These are phyloP conservation scores for Hamamelis virginiana DNA, from an alignment of 164 flowering plant species.

Conservation along the genomic window DNA sequence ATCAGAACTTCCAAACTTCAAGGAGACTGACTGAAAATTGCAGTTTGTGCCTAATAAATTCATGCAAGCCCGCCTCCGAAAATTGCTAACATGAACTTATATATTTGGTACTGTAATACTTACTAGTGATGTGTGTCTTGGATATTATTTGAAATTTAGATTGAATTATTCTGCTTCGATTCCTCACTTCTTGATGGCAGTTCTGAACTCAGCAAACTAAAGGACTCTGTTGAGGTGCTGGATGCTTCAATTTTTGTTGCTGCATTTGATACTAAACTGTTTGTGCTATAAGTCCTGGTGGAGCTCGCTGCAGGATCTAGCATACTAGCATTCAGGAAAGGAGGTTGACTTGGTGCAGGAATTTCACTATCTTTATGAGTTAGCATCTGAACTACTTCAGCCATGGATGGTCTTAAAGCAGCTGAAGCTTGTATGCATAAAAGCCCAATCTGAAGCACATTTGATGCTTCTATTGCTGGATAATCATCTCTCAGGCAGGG, in stretches of 20 bases:
- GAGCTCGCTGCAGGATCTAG: conserved; percentile 25
- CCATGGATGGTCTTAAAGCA: conserved; percentile 69
- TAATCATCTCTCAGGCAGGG: conserved; percentile 37
- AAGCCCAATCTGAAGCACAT: conserved; percentile 71
- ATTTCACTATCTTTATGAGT: conserved; percentile 30
- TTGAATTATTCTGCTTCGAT: background rate
- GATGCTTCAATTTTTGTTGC: conserved; percentile 23
- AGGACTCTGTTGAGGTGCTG: conserved; percentile 36
- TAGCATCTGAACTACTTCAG: conserved; percentile 64
- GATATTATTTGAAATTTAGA: background rate
- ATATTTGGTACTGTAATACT: background rate
- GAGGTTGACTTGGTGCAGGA: conserved; percentile 74
- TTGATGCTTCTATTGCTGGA: conserved; percentile 39
- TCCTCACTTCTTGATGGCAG: conserved; percentile 12
- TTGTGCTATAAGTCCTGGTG: conserved; percentile 23
- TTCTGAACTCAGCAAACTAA: conserved; percentile 29
- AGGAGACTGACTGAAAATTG: background rate
- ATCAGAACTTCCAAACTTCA: background rate
- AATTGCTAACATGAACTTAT: background rate
- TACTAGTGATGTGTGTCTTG: background rate
- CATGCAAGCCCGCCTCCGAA: background rate
- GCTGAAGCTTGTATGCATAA: conserved; percentile 77
- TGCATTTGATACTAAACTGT: conserved; percentile 29
- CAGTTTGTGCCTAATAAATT: background rate
- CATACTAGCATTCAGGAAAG: conserved; percentile 55